Percentiles rank a stretch among this genome's conserved stretches.
Conservation (phyloP, 805 yeast species). For the Debaryomyces castellii region DNA sequence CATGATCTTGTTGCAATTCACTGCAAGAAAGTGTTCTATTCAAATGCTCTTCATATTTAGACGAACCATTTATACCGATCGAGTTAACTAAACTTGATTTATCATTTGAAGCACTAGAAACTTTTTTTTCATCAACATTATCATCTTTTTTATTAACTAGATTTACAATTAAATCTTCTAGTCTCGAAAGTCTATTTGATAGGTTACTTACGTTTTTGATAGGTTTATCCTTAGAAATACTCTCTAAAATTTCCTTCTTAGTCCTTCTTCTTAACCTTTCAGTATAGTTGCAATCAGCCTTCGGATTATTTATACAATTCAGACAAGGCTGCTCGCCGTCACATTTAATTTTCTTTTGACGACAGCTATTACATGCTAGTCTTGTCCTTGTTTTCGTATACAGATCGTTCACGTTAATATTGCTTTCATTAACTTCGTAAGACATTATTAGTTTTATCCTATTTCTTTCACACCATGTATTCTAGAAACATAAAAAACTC, state of each 20-base stretch:
- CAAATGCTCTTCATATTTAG: too few relatives aligned
- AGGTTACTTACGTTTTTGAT: constrained; percentile 13
- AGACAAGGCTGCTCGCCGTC: constrained; percentile 30
- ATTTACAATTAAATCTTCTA: constrained; percentile 20
- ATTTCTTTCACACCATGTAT: too few relatives aligned
- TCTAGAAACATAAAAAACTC: too few relatives aligned
- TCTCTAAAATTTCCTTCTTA: neutral
- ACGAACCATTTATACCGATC: neutral
- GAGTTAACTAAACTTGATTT: neutral
- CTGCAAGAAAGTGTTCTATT: too few relatives aligned
- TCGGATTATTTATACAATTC: constrained; percentile 17
- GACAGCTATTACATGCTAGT: constrained; percentile 33
- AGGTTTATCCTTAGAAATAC: constrained; percentile 1
- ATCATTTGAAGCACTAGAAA: neutral
- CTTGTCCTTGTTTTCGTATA: constrained; percentile 17
- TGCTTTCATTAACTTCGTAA: neutral
- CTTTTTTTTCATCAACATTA: neutral
- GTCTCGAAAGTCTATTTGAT: constrained; percentile 17
- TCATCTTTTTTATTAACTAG: constrained; percentile 20
- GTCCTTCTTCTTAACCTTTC: neutral
- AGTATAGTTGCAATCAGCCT: constrained; percentile 1
- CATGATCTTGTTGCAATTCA: neutral
- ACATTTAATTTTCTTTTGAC: constrained; percentile 33
- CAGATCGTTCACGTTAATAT: neutral
- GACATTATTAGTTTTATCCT: neutral